Conservation (phyloP, 495 filamentous ascomycete species). For the Cercophora sp. region DNA sequence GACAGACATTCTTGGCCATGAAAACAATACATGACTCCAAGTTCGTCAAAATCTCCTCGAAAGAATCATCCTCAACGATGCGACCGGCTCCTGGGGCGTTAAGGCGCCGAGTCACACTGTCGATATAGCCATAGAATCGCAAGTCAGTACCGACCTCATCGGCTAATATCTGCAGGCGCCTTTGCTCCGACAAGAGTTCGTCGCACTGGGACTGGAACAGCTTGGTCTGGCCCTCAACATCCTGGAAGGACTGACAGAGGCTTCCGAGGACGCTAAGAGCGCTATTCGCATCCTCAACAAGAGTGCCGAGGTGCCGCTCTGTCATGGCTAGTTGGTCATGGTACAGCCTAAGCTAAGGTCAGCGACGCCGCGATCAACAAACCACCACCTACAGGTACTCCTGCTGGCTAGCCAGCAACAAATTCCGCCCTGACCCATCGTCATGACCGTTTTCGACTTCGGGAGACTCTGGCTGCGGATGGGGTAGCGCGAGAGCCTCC, state of each 20-base stretch:
- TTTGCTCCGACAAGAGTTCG: conserved; percentile 73
- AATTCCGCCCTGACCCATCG: conserved; percentile 55
- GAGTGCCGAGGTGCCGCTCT: conserved; percentile 71
- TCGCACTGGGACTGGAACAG: conserved; percentile 90
- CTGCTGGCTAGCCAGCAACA: conserved; percentile 77
- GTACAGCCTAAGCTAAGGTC: conserved; percentile 55
- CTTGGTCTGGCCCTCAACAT: conserved; percentile 85
- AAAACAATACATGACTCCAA: conserved; percentile 87
- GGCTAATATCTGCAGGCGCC: conserved; percentile 67
- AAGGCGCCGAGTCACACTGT: conserved; percentile 80
- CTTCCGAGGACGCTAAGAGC: conserved; percentile 69
- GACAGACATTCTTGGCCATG: conserved; percentile 71
- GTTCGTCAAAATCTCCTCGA: conserved; percentile 77
- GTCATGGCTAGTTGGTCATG: conserved; percentile 75
- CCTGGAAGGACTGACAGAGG: conserved; percentile 75
- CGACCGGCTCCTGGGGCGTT: conserved; percentile 88
- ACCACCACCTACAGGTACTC: conserved; percentile 68
- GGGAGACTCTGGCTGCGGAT: conserved; percentile 57
- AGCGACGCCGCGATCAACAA: conserved; percentile 12
- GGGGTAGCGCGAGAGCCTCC: conserved; percentile 42
- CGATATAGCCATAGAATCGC: conserved; percentile 86
- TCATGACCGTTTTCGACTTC: conserved; percentile 59
- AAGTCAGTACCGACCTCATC: conserved; percentile 80
- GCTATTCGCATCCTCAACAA: conserved; percentile 70
- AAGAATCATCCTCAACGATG: conserved; percentile 74